phyloP scores from a whole-genome alignment of 495 filamentous ascomycete species.

The Hypoxylon cercidicola region DNA sequence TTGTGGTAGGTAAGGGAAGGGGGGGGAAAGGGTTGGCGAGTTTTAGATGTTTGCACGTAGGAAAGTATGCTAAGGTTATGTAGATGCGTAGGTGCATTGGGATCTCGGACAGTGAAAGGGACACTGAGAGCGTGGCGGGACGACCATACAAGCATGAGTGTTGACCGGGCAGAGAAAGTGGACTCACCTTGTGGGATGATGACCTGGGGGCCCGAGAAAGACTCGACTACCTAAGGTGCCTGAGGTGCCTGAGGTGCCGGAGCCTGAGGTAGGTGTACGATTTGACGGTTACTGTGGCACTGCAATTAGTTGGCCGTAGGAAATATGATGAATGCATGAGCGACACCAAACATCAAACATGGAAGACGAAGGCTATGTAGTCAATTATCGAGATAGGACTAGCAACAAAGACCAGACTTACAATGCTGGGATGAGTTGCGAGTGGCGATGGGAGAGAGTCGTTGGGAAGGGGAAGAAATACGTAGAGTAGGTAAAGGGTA shows the following conservation, averaged over 20 bases:
- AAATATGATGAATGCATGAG: conserved; percentile 3
- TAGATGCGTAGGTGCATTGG: conserved; percentile 12
- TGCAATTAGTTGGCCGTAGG: conserved; percentile 24
- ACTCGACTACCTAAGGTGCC: conserved; percentile 23
- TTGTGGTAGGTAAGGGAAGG: conserved; percentile 27
- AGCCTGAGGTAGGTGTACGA: conserved; percentile 14
- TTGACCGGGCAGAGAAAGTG: conserved; percentile 26
- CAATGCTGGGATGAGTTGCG: conserved; percentile 26
- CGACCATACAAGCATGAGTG: too few relatives aligned
- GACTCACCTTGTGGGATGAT: conserved; percentile 43
- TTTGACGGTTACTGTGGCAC: conserved; percentile 29
- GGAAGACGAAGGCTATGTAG: conserved; percentile 9
- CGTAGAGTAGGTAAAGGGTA: conserved; percentile 32
- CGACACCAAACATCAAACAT: conserved; percentile 15
- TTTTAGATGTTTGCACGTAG: conserved; percentile 24
- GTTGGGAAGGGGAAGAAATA: conserved; percentile 39
- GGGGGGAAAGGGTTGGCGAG: conserved; percentile 14
- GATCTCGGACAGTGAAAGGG: conserved; percentile 12
- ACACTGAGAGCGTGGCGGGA: neutral
- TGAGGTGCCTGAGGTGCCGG: neutral
- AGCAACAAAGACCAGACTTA: conserved; percentile 21
- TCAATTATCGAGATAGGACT: neutral
- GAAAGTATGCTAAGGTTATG: conserved; percentile 4
- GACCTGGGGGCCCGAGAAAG: conserved; percentile 6
- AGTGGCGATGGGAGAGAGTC: conserved; percentile 34